Evolutionary conservation across 2,329 filamentous ascomycete species (phyloP).

Genomic region (Hymenoscyphus fraxineus): DNA sequence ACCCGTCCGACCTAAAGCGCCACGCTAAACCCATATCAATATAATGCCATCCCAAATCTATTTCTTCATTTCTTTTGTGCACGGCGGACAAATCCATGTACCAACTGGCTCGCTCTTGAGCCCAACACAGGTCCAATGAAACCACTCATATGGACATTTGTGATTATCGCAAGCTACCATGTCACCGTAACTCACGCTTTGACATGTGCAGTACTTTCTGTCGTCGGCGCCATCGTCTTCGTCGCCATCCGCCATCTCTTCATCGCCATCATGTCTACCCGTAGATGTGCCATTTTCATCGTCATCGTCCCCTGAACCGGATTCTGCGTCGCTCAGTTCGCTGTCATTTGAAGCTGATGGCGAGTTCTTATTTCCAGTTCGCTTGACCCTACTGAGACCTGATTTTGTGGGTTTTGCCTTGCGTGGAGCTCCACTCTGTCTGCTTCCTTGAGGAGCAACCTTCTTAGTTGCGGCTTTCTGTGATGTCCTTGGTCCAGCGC

Average conservation of each 20-base stretch:
- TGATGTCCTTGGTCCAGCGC: conserved; percentile 53
- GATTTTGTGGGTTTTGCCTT: conserved; percentile 45
- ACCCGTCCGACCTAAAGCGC: conserved; percentile 5
- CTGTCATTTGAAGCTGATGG: conserved; percentile 61
- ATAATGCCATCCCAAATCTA: neutral
- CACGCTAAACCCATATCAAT: conserved; percentile 7
- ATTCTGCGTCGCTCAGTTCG: conserved; percentile 61
- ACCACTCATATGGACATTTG: conserved; percentile 79
- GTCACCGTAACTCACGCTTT: conserved; percentile 79
- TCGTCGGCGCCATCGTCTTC: conserved; percentile 74
- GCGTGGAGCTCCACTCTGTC: conserved; percentile 30
- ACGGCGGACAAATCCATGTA: conserved; percentile 64
- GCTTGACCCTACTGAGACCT: conserved; percentile 60
- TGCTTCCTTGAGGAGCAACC: conserved; percentile 32
- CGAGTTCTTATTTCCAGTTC: conserved; percentile 49
- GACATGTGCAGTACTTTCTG: conserved; percentile 75
- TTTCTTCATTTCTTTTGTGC: conserved; percentile 42
- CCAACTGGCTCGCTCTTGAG: conserved; percentile 65
- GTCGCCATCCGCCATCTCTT: conserved; percentile 50
- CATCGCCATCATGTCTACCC: conserved; percentile 52
- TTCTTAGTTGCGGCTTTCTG: conserved; percentile 35
- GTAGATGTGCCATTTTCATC: conserved; percentile 38
- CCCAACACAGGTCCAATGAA: conserved; percentile 74
- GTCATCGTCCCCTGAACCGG: conserved; percentile 50
- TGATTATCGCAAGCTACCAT: conserved; percentile 90